Evolutionary conservation across 2,329 filamentous ascomycete genomes (phyloP).

Genomic region (Scortechinia acanthostroma): DNA sequence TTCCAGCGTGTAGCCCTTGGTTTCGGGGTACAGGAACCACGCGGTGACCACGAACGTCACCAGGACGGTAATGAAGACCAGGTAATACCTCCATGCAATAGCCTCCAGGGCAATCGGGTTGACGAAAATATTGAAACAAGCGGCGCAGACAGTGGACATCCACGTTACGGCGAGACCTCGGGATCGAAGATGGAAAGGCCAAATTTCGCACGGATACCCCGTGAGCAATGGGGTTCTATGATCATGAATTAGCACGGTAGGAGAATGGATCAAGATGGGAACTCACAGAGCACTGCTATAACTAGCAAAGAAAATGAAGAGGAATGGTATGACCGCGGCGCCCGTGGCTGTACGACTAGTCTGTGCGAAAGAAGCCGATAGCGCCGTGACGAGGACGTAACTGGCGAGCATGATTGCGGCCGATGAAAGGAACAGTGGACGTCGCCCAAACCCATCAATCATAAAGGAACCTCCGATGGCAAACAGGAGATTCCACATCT

Average conservation of each 20-base stretch:
- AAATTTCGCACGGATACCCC: conserved; percentile 33
- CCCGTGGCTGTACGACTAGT: conserved; percentile 18
- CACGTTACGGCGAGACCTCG: conserved; percentile 27
- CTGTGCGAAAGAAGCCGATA: conserved; percentile 22
- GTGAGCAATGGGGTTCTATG: conserved; percentile 17
- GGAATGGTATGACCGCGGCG: conserved; percentile 27
- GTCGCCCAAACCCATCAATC: conserved; percentile 29
- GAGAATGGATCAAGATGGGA: not conserved
- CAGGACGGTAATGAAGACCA: conserved; percentile 28
- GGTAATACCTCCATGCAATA: conserved; percentile 33
- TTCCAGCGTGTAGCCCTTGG: conserved; percentile 10
- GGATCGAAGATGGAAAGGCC: conserved; percentile 37
- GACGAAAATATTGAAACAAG: conserved; percentile 20
- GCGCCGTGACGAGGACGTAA: conserved; percentile 30
- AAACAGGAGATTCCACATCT: conserved; percentile 26
- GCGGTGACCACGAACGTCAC: conserved; percentile 14
- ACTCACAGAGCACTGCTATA: conserved; percentile 25
- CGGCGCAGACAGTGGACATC: conserved; percentile 4
- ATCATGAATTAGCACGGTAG: not conserved
- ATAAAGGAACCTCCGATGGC: conserved; percentile 24
- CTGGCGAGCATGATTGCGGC: conserved; percentile 30
- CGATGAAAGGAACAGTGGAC: conserved; percentile 30
- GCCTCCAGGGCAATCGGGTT: conserved; percentile 31
- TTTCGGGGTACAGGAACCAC: conserved; percentile 20
- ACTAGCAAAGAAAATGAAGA: conserved; percentile 30